Evolutionary conservation across 2,329 filamentous ascomycete genomes (phyloP), one percentile per base, ranked within the genome.

Genomic region (Pseudonectria foliicola): DNA sequence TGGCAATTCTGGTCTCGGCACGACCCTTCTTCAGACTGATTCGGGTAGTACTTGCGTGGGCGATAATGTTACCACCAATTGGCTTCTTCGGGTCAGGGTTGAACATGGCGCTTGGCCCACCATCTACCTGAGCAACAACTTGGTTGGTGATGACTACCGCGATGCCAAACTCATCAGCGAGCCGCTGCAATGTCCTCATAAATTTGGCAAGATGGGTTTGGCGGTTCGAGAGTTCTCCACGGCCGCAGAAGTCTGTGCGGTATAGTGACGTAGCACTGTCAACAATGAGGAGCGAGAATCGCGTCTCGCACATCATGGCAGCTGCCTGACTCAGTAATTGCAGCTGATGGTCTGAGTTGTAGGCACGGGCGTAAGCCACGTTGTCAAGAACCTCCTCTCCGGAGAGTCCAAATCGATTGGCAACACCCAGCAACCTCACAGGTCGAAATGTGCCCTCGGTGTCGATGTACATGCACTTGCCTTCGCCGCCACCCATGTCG

Each of bases 31-130:
- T 95, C 57, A 98, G 62, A 54, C 88, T 95, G 51, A 98, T 74
- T 54, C 92, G 75, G 3, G 92, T 98, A 2, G 92, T 98, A 55
- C 87, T 95, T 34, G 92, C 89, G 60, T 98, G 92, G 3, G 93
- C 92, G 57, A 98, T 96, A 48, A 98, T 98, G 62, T 98, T 96
- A 45, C 92, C 92, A 49, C 92, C 92, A 57, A 98, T 95, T 0
- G 92, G 92, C 63, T 98, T 98, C 75, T 98, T 98, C 7, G 92
- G 92, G 55, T 98, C 93, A 0, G 93, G 92, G 50, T 98, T 98
- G 70, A 95, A 98, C 92, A 98, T 98, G 42, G 90, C 81, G 55
- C 84, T 90, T 21, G 90, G 89, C 3, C 92, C 92, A 44, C 92
- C 92, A 56, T 98, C 92, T 7, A 98, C 92, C 61, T 98, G 93